phyloP scores from a whole-genome alignment of 352 stramenopile species.

The Phytopythium montanum region DNA sequence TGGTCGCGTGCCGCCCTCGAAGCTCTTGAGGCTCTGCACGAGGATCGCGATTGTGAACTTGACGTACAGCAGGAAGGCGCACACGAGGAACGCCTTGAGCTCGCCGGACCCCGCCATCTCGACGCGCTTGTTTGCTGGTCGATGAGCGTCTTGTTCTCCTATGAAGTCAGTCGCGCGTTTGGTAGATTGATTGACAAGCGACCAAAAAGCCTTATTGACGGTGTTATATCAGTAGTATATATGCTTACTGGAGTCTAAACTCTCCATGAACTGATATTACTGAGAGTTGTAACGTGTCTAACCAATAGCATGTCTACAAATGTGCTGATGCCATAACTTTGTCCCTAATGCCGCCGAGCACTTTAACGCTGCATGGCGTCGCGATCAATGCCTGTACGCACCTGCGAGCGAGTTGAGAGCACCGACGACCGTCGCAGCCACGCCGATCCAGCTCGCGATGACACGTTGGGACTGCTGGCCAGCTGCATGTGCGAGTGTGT shows the following conservation, averaged over 20 bases:
- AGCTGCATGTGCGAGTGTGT: constrained; percentile 40
- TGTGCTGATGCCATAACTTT: no score
- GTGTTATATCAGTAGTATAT: no score
- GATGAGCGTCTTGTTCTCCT: not conserved
- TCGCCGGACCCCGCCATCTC: constrained; percentile 8
- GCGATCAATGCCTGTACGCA: not conserved
- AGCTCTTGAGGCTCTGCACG: constrained; percentile 8
- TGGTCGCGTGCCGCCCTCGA: constrained; percentile 7
- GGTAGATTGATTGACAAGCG: no score
- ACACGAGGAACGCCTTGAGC: constrained; percentile 8
- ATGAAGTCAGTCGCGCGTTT: no score
- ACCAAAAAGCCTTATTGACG: no score
- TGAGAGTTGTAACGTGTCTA: no score
- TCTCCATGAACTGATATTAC: no score
- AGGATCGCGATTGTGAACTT: constrained; percentile 5
- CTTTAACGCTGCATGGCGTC: not conserved
- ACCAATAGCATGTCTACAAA: no score
- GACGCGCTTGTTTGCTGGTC: not conserved
- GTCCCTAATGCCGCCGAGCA: no score
- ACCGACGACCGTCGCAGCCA: constrained; percentile 11
- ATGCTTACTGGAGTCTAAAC: no score
- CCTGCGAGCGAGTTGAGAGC: constrained; percentile 13
- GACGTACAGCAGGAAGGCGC: constrained; percentile 6
- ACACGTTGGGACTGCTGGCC: constrained; percentile 33
- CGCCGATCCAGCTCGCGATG: constrained; percentile 14